Conservation (phyloP, 164 flowering plant species). For the Annona squamosa region DNA sequence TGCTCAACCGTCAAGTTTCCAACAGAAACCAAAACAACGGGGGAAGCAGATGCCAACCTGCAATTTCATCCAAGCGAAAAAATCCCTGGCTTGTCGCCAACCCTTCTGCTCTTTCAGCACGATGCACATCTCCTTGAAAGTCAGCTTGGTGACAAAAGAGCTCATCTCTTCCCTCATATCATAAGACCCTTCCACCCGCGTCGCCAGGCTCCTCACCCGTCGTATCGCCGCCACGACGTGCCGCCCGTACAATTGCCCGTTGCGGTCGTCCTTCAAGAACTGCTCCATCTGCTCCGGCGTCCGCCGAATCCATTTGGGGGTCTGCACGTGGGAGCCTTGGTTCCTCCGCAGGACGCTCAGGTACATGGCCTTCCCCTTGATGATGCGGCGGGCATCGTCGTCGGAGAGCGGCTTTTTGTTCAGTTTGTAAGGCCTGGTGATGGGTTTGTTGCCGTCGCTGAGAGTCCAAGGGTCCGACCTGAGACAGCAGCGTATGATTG, state of each 20-base stretch:
- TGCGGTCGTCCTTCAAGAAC: slow-evolving; percentile 68
- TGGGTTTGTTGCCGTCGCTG: slow-evolving; percentile 43
- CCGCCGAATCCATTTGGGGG: slow-evolving; percentile 74
- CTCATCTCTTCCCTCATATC: slow-evolving; percentile 78
- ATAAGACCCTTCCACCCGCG: slow-evolving; percentile 40
- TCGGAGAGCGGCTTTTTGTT: slow-evolving; percentile 70
- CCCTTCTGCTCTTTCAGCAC: slow-evolving; percentile 91
- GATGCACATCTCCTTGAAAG: slow-evolving; percentile 80
- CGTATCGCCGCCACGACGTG: slow-evolving; percentile 86
- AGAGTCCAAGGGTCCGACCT: slow-evolving; percentile 73
- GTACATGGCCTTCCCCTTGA: slow-evolving; percentile 60
- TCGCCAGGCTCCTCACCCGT: slow-evolving; percentile 49
- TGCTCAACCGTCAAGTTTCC: no score
- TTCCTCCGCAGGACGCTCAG: slow-evolving; percentile 56
- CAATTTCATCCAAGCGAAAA: slow-evolving; percentile 94
- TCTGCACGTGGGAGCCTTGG: slow-evolving; percentile 64
- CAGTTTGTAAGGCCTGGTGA: slow-evolving; percentile 47
- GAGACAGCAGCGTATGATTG: slow-evolving; percentile 26
- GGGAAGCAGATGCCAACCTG: slow-evolving; percentile 42
- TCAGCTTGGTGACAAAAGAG: slow-evolving; percentile 65
- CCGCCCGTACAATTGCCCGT: slow-evolving; percentile 77
- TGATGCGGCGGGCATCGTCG: slow-evolving; percentile 82
- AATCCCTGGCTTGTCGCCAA: slow-evolving; percentile 80
- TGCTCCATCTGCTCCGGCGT: slow-evolving; percentile 88
- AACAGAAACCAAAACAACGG: background rate